A percentile compares a stretch with the other conserved stretches of the same genome.
These are phyloP conservation scores for Kluyveromyces siamensis DNA, from an alignment of 805 yeast species.

Conservation along the genomic window DNA sequence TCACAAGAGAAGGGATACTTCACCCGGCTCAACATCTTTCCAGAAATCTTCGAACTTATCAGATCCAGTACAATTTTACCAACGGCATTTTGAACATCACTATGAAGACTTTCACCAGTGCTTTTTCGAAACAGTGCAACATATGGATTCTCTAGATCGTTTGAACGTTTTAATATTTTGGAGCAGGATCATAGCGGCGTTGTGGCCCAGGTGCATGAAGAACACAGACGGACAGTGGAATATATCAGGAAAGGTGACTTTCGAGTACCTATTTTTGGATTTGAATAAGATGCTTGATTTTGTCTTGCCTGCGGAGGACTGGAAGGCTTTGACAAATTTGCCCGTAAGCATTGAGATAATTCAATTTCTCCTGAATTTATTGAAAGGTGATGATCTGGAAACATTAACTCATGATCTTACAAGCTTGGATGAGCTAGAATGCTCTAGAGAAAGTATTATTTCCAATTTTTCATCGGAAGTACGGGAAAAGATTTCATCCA, in stretches of 20 bases:
- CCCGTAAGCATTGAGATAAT: conserved; percentile 12
- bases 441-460: neutral
- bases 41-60: conserved; percentile 2
- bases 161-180: conserved; percentile 20
- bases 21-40: conserved; percentile 34
- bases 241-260: conserved; percentile 14
- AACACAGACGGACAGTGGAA: conserved; percentile 7
- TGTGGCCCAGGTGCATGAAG: conserved; percentile 14
- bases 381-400: neutral
- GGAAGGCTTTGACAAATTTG: conserved; percentile 15
- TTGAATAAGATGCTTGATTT: conserved; percentile 15
- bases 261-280: conserved; percentile 18
- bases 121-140: conserved; percentile 20
- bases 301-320: conserved; percentile 13
- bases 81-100: conserved; percentile 20
- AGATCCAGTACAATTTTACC: conserved; percentile 25
- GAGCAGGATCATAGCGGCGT: conserved; percentile 19
- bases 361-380: neutral
- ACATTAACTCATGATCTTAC: neutral
- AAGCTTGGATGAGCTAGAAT: neutral
- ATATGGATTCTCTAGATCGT: conserved; percentile 26
- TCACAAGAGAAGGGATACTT: conserved; percentile 24
- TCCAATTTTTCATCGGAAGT: neutral
- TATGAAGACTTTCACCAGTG: conserved; percentile 29
- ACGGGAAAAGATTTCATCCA: neutral